Percentiles rank a stretch among this genome's conserved stretches.
Evolutionary conservation across 2,329 filamentous ascomycete genomes (phyloP).

Genomic region (Talaromyces albobiverticillius): DNA sequence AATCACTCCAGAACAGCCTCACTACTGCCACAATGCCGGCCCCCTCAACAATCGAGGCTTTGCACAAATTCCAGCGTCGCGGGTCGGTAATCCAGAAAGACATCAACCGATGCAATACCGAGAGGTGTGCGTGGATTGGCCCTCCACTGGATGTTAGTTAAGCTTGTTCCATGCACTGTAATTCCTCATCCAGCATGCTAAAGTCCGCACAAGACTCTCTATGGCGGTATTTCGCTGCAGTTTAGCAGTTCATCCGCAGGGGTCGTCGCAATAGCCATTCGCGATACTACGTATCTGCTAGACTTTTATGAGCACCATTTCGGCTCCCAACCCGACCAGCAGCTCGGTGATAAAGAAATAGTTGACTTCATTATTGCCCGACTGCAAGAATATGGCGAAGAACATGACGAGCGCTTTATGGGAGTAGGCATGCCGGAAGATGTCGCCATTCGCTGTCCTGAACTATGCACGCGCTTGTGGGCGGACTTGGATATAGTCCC

Average conservation of each 20-base stretch:
- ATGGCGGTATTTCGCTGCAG: slow-evolving; percentile 37
- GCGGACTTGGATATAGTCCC: slow-evolving; percentile 72
- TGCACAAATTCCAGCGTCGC: slow-evolving; percentile 26
- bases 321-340: slow-evolving; percentile 40
- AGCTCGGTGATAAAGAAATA: slow-evolving; percentile 43
- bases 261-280: slow-evolving; percentile 65
- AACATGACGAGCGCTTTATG: slow-evolving; percentile 70
- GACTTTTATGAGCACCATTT: slow-evolving; percentile 68
- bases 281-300: slow-evolving; percentile 71
- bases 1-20: too few species aligned
- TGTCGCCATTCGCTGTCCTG: slow-evolving; percentile 60
- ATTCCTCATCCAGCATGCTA: background rate
- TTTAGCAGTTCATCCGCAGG: slow-evolving; percentile 43
- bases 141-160: slow-evolving; percentile 37
- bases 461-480: slow-evolving; percentile 70
- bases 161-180: too few species aligned
- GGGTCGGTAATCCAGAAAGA: slow-evolving; percentile 33
- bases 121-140: slow-evolving; percentile 33
- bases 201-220: slow-evolving; percentile 31
- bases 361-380: slow-evolving; percentile 59
- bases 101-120: slow-evolving; percentile 28
- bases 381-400: slow-evolving; percentile 59
- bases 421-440: slow-evolving; percentile 67
- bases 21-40: background rate
- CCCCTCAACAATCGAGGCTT: background rate